phyloP scores from a whole-genome alignment of 116 monocot genomes.

The Trichopus zeylanicus region DNA sequence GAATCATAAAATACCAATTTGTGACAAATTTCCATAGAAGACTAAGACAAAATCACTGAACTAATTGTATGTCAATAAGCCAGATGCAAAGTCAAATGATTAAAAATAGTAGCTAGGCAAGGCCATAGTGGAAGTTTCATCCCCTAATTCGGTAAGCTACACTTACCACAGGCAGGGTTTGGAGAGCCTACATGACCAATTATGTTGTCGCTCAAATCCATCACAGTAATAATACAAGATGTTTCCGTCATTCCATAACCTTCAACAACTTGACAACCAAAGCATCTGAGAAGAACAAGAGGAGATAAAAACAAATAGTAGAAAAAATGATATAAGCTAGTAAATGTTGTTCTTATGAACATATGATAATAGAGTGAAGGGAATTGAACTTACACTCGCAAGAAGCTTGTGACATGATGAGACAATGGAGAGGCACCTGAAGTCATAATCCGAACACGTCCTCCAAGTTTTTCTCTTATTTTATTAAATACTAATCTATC shows the following conservation, averaged over 20 bases:
- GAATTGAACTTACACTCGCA: slow-evolving; percentile 92
- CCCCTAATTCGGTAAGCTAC: neutral
- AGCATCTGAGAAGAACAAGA: slow-evolving; percentile 62
- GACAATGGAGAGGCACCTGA: slow-evolving; percentile 98
- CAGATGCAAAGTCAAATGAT: neutral
- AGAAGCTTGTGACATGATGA: slow-evolving; percentile 83
- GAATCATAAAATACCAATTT: too few relatives aligned
- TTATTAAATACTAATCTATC: slow-evolving; percentile 95
- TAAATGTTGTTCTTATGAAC: neutral
- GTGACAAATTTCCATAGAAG: too few relatives aligned
- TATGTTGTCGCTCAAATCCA: slow-evolving; percentile 59
- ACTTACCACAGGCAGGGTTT: slow-evolving; percentile 77
- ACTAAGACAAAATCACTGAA: neutral
- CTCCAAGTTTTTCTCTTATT: slow-evolving; percentile 88
- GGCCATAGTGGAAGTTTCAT: neutral
- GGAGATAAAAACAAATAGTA: neutral
- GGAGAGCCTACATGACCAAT: slow-evolving; percentile 91
- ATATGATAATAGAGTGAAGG: too few relatives aligned
- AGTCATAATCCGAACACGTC: slow-evolving; percentile 79
- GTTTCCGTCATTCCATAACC: slow-evolving; percentile 99
- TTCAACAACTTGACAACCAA: slow-evolving; percentile 73
- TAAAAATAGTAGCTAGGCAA: too few relatives aligned
- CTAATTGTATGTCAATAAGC: neutral
- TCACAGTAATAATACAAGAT: slow-evolving; percentile 67
- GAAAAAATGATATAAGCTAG: neutral